These are phyloP conservation scores for Immersiporthe knoxdaviesiana DNA, from an alignment of 2,329 filamentous ascomycete species.

Conservation along the genomic window DNA sequence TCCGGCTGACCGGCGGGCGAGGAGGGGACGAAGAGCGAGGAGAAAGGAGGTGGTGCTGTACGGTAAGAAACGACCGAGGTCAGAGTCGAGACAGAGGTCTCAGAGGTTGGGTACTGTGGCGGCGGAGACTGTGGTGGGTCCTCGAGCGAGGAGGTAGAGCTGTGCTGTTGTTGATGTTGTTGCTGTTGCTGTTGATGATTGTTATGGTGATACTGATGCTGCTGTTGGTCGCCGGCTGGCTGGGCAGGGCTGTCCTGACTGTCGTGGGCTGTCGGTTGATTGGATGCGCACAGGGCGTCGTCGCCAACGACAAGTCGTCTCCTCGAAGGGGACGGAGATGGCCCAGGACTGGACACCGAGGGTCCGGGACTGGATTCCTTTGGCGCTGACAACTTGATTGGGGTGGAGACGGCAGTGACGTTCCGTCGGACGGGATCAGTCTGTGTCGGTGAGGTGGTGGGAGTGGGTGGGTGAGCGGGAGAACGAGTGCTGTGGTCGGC, in stretches of 20 bases:
- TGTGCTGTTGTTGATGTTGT: conserved; percentile 27
- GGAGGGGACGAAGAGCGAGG: conserved; percentile 57
- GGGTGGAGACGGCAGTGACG: conserved; percentile 31
- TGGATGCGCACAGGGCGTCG: conserved; percentile 36
- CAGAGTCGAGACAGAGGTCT: conserved; percentile 53
- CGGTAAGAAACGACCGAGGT: conserved; percentile 37
- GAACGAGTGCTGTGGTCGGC: not conserved
- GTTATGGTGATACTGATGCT: conserved; percentile 31
- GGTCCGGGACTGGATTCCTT: conserved; percentile 49
- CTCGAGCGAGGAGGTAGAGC: not conserved
- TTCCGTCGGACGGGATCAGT: conserved; percentile 26
- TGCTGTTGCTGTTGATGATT: conserved; percentile 29
- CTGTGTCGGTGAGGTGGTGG: conserved; percentile 6
- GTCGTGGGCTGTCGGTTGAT: conserved; percentile 29
- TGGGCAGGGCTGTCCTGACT: conserved; percentile 36
- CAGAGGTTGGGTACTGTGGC: conserved; percentile 62
- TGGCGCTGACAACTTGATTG: conserved; percentile 54
- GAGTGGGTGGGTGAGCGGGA: not conserved
- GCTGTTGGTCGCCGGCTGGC: conserved; percentile 36
- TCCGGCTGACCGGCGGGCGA: conserved; percentile 31
- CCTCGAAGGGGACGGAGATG: conserved; percentile 25
- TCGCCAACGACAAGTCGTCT: conserved; percentile 39
- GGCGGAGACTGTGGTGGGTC: conserved; percentile 53
- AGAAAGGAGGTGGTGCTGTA: conserved; percentile 61
- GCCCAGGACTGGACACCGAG: conserved; percentile 46